These are phyloP conservation scores for Ophiocordyceps camponoti-floridani DNA, from an alignment of 2,329 filamentous ascomycete genomes.

Conservation along the genomic window DNA sequence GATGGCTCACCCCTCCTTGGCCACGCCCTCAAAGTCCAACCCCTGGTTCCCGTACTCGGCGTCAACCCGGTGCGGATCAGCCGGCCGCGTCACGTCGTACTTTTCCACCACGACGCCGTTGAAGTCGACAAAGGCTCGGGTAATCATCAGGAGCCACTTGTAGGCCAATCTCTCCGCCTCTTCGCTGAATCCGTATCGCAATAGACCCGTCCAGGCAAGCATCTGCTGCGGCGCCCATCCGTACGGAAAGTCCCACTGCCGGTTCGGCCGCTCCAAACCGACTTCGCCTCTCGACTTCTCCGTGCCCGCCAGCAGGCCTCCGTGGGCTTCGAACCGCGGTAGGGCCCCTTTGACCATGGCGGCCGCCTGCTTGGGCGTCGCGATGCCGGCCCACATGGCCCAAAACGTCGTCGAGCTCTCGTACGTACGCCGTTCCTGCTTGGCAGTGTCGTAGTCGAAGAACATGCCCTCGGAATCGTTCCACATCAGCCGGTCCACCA, in stretches of 20 bases:
- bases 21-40: conserved; percentile 84
- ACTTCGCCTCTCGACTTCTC: conserved; percentile 71
- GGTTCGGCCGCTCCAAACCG: conserved; percentile 69
- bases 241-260: conserved; percentile 97
- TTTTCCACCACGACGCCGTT: conserved; percentile 98
- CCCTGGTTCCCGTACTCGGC: conserved; percentile 98
- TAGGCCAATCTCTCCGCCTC: conserved; percentile 83
- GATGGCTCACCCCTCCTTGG: conserved; percentile 72
- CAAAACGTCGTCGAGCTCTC: conserved; percentile 91
- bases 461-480: conserved; percentile 85
- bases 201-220: conserved; percentile 83
- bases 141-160: conserved; percentile 97
- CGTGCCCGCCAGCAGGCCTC: conserved; percentile 77
- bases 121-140: conserved; percentile 94
- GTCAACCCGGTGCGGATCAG: conserved; percentile 84
- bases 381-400: conserved; percentile 89
- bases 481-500: conserved; percentile 90
- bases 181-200: conserved; percentile 79
- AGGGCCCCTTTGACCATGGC: conserved; percentile 65
- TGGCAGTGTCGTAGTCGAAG: conserved; percentile 87
- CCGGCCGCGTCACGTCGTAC: conserved; percentile 83
- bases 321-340: conserved; percentile 73
- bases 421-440: conserved; percentile 64
- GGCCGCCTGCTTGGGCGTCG: conserved; percentile 71
- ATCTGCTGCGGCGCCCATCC: conserved; percentile 99